A percentile compares a stretch with the other conserved stretches of the same genome.
Conservation (phyloP, 1,284 basidiomycete genomes). For the Malassezia restricta region DNA sequence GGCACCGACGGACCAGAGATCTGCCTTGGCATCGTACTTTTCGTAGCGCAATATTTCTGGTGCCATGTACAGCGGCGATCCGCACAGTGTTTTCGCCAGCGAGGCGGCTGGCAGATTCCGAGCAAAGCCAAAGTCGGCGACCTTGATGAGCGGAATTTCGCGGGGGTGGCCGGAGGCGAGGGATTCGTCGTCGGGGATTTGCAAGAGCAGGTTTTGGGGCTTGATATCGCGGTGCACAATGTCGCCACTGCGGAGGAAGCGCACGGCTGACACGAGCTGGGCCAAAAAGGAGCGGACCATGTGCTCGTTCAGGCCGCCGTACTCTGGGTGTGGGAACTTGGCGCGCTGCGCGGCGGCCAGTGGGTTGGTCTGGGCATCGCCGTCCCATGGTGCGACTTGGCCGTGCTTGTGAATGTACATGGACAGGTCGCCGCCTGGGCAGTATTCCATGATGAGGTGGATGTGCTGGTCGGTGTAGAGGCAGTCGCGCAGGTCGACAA, state of each 20-base stretch:
- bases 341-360: slow-evolving; percentile 13
- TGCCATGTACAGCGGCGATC: slow-evolving; percentile 97
- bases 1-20: slow-evolving; percentile 94
- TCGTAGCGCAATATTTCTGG: slow-evolving; percentile 94
- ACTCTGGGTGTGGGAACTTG: slow-evolving; percentile 77
- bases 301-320: slow-evolving; percentile 78
- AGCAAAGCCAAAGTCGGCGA: slow-evolving; percentile 93
- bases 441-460: slow-evolving; percentile 96
- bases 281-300: slow-evolving; percentile 85
- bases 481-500: slow-evolving; percentile 84
- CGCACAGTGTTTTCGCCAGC: slow-evolving; percentile 94
- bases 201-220: slow-evolving; percentile 81
- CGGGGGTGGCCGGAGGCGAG: slow-evolving; percentile 72
- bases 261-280: slow-evolving; percentile 86
- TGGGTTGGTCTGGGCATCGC: slow-evolving; percentile 10
- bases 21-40: slow-evolving; percentile 94
- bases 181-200: slow-evolving; percentile 66
- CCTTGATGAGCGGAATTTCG: slow-evolving; percentile 51
- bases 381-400: slow-evolving; percentile 21
- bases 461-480: slow-evolving; percentile 84
- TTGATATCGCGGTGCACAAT: slow-evolving; percentile 96
- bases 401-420: slow-evolving; percentile 63
- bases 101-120: slow-evolving; percentile 77
- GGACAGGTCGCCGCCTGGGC: slow-evolving; percentile 85
- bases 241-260: slow-evolving; percentile 76